These are phyloP conservation scores for Clavulina sp. DNA, from an alignment of 768 basidiomycete species.

Conservation along the genomic window DNA sequence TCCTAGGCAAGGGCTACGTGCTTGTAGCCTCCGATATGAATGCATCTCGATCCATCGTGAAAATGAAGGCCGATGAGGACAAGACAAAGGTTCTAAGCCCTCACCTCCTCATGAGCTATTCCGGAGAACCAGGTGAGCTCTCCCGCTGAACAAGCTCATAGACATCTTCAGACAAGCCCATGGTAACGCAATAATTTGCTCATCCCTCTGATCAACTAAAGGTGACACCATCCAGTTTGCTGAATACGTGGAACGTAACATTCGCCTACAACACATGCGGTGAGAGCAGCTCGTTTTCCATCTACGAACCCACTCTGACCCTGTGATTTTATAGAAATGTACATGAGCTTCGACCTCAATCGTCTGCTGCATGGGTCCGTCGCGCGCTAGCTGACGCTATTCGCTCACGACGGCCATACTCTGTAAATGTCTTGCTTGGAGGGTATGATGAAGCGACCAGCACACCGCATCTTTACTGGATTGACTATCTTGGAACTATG, in stretches of 20 bases:
- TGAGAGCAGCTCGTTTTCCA: constrained; percentile 13
- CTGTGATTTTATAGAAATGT: constrained; percentile 31
- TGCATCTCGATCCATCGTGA: constrained; percentile 80
- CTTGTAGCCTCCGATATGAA: constrained; percentile 85
- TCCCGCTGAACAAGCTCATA: background rate
- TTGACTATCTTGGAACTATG: constrained; percentile 89
- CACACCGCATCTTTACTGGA: constrained; percentile 76
- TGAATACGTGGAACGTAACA: constrained; percentile 89
- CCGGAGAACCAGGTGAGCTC: constrained; percentile 71
- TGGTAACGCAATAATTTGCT: background rate
- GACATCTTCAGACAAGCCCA: background rate
- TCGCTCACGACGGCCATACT: constrained; percentile 72
- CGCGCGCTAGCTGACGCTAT: constrained; percentile 75
- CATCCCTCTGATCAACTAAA: constrained; percentile 16
- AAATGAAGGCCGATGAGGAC: constrained; percentile 95
- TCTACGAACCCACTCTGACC: background rate
- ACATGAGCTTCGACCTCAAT: constrained; percentile 72
- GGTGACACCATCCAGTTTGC: constrained; percentile 96
- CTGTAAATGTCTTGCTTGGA: constrained; percentile 83
- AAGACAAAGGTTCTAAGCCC: constrained; percentile 86
- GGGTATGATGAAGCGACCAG: constrained; percentile 68
- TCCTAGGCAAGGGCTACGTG: constrained; percentile 86
- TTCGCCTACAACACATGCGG: constrained; percentile 91
- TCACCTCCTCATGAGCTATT: constrained; percentile 86
- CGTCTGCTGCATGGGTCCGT: constrained; percentile 92